phyloP scores from a whole-genome alignment of 2,329 filamentous ascomycete species.

The Dothideomycetidae sp. region DNA sequence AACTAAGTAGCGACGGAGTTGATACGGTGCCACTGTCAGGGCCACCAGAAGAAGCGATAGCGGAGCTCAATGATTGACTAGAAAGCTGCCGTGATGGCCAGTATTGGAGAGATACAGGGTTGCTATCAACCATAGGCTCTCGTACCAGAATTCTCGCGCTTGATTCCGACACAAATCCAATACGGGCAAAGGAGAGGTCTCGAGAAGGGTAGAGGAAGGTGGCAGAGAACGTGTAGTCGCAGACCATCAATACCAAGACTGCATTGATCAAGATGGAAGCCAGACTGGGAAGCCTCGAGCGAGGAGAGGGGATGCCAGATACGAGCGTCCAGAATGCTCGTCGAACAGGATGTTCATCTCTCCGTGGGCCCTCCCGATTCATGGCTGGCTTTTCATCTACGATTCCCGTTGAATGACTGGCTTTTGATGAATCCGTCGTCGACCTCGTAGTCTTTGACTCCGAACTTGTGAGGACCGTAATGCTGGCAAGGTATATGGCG shows the following conservation, averaged over 20 bases:
- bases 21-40: slow-evolving; percentile 47
- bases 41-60: slow-evolving; percentile 19
- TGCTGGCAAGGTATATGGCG: slow-evolving; percentile 28
- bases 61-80: background rate
- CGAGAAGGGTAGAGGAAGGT: slow-evolving; percentile 53
- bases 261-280: slow-evolving; percentile 48
- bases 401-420: too few species aligned
- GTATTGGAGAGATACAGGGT: slow-evolving; percentile 62
- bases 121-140: slow-evolving; percentile 60
- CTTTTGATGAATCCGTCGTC: slow-evolving; percentile 23
- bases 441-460: slow-evolving; percentile 18
- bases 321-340: slow-evolving; percentile 54
- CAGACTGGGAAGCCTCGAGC: slow-evolving; percentile 51
- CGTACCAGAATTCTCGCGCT: slow-evolving; percentile 71
- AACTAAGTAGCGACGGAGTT: slow-evolving; percentile 46
- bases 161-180: slow-evolving; percentile 72
- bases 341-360: slow-evolving; percentile 45
- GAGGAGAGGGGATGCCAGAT: slow-evolving; percentile 59
- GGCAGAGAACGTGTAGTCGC: slow-evolving; percentile 67
- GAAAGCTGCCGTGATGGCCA: slow-evolving; percentile 15
- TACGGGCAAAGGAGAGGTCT: slow-evolving; percentile 69
- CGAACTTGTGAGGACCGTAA: slow-evolving; percentile 23
- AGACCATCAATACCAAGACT: slow-evolving; percentile 50
- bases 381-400: slow-evolving; percentile 9
- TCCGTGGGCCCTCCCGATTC: slow-evolving; percentile 41